Percentiles rank a stretch among this genome's conserved stretches.
Evolutionary conservation across 345 rosid genomes (phyloP).

Genomic region (Crucihimalaya himalaica): DNA sequence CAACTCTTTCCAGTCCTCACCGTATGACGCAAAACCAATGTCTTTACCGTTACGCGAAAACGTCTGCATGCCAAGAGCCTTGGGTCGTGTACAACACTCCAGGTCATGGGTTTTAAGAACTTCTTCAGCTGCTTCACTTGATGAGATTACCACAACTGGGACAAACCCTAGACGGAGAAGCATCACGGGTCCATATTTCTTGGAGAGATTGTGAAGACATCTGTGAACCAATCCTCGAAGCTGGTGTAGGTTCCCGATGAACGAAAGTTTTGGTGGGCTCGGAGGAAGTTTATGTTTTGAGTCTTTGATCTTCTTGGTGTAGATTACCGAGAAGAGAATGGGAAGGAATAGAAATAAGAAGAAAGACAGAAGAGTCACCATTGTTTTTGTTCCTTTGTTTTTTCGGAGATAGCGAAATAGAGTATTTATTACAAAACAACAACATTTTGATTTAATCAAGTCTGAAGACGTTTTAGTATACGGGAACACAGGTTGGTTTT

Average conservation of each 20-base stretch:
- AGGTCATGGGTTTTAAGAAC: conserved; percentile 41
- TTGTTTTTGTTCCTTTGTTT: conserved; percentile 1
- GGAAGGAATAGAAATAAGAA: conserved; percentile 12
- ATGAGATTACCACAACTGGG: conserved; percentile 32
- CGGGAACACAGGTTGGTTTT: background rate
- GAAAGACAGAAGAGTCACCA: background rate
- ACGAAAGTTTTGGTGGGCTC: conserved; percentile 24
- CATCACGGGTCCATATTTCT: conserved; percentile 39
- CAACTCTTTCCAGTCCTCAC: conserved; percentile 35
- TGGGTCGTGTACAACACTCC: conserved; percentile 42
- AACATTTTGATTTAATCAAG: background rate
- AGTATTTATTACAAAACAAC: conserved; percentile 1
- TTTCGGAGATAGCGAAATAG: background rate
- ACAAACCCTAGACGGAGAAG: conserved; percentile 30
- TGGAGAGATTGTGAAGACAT: conserved; percentile 35
- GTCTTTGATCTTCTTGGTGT: background rate
- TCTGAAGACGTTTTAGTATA: background rate
- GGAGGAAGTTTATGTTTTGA: conserved; percentile 29
- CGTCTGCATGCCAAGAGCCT: background rate
- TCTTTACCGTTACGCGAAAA: conserved; percentile 23
- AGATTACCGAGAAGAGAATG: background rate
- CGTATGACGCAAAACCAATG: conserved; percentile 31
- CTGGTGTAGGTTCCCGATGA: conserved; percentile 35
- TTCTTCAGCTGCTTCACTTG: conserved; percentile 40
- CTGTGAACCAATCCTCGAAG: conserved; percentile 31